Base-by-base conservation (phyloP, 2,329 filamentous ascomycete species). In the Aspergillus pseudoviridinutans region DNA sequence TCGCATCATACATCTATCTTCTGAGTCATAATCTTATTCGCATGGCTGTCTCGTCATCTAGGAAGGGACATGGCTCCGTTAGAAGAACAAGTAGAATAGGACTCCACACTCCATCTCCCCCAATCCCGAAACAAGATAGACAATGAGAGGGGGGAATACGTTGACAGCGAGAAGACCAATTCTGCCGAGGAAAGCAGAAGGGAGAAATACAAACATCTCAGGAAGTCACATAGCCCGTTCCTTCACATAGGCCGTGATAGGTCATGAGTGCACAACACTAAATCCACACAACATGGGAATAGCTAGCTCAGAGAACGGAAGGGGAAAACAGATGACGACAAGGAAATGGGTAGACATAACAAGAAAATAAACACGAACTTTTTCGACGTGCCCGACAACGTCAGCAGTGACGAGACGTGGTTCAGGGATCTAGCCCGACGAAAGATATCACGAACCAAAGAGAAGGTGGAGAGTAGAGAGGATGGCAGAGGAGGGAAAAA, bases 371-470 rank as follows among this genome's bases (percentile, higher is more conserved):
- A 53, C 57, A 60, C 51, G 69, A 73, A 74, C 71, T 73, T 74
- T 47, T 74, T 74, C 66, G 65, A 70, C 71, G 63, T 70, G 70
- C 64, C 69, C 62, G 64, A 69, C 66, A 68, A 72, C 65, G 62
- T 63, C 62, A 67, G 66, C 66, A 65, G 66, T 62, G 64, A 71
- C 69, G 68, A 71, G 67, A 68, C 65, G 62, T 63, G 54, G 66
- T 66, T 66, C 65, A 58, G 53, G 62, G 59, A 67, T 64, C 65
- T 67, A 70, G 68, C 61, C 66, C 61, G 61, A 66, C 57, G 61
- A 63, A 60, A 62, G 58, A 63, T 61, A 66, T 67, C 69, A 64
- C 68, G 62, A 68, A 66, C 64, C 65, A 67, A 61, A 56, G 61
- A 58, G 42, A 63, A 60, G 60, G 47, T 28, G 56, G 59, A 58